Conservation (phyloP, 1,284 basidiomycete species). For the Marasmius fiardii region DNA sequence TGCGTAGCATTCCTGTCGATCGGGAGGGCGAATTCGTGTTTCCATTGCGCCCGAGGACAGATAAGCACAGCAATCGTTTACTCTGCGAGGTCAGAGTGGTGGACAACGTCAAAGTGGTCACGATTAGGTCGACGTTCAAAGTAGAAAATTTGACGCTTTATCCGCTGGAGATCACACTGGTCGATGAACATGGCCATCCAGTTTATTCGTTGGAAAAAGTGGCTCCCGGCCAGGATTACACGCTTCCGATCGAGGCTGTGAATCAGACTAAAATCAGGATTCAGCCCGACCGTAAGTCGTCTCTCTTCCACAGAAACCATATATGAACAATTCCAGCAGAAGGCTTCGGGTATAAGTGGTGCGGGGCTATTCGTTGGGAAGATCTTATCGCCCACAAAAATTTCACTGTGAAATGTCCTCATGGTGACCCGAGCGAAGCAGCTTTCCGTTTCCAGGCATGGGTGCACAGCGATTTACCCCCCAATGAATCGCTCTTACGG, state of each 20-base stretch:
- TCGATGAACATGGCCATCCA: conserved; percentile 84
- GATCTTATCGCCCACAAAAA: conserved; percentile 80
- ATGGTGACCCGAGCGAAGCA: conserved; percentile 79
- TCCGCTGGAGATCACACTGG: conserved; percentile 89
- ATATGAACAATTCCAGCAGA: conserved; percentile 41
- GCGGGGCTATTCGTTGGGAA: conserved; percentile 86
- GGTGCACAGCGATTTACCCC: conserved; percentile 68
- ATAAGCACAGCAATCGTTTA: conserved; percentile 79
- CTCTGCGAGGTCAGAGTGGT: conserved; percentile 90
- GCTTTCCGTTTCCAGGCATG: conserved; percentile 96
- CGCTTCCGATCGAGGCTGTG: conserved; percentile 91
- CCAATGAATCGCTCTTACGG: conserved; percentile 60
- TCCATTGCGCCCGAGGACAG: conserved; percentile 76
- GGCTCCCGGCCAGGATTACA: conserved; percentile 81
- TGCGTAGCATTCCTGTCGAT: conserved; percentile 90
- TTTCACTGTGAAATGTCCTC: conserved; percentile 85
- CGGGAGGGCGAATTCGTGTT: conserved; percentile 93
- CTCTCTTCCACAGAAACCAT: conserved; percentile 11
- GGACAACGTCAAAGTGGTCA: conserved; percentile 95
- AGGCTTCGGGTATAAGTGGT: conserved; percentile 96
- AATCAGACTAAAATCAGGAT: conserved; percentile 82
- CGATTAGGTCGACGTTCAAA: conserved; percentile 91
- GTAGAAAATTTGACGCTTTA: conserved; percentile 93
- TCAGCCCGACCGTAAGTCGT: conserved; percentile 83
- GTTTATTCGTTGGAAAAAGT: conserved; percentile 85